These are phyloP conservation scores for Diospyros kaki DNA, from an alignment of 148 eudicot genomes.

Conservation along the genomic window DNA sequence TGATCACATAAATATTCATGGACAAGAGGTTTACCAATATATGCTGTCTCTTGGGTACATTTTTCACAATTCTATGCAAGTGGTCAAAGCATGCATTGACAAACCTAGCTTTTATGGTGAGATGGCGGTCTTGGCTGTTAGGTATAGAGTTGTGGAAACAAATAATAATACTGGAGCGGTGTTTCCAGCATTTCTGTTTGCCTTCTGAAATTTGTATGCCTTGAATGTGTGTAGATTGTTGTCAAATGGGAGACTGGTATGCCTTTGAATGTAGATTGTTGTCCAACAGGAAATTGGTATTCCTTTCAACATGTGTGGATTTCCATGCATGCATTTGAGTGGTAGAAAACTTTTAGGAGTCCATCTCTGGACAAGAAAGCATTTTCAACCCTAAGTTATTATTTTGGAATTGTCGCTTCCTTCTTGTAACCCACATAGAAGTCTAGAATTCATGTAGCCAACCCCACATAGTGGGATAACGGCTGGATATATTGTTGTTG, in stretches of 20 bases:
- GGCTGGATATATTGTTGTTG: too few relatives aligned
- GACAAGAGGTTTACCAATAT: background rate
- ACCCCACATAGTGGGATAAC: too few relatives aligned
- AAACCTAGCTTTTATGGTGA: background rate
- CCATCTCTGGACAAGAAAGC: background rate
- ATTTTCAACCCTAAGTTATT: too few relatives aligned
- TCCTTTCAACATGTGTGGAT: background rate
- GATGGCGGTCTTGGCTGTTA: background rate
- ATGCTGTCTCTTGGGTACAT: background rate
- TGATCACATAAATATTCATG: constrained; percentile 1
- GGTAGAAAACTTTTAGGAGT: background rate
- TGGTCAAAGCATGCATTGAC: background rate
- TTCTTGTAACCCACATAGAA: too few relatives aligned
- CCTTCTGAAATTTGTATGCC: too few relatives aligned
- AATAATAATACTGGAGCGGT: background rate
- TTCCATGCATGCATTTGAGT: background rate
- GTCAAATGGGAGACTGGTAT: background rate
- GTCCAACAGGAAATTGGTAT: background rate
- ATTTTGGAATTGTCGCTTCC: background rate
- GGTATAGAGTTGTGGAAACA: background rate
- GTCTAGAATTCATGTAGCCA: too few relatives aligned
- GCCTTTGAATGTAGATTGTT: too few relatives aligned
- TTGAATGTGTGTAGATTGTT: background rate
- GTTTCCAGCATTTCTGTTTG: background rate
- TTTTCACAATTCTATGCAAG: background rate